phyloP scores from a whole-genome alignment of 441 rosid genomes.

The Dalechampia spathulata region DNA sequence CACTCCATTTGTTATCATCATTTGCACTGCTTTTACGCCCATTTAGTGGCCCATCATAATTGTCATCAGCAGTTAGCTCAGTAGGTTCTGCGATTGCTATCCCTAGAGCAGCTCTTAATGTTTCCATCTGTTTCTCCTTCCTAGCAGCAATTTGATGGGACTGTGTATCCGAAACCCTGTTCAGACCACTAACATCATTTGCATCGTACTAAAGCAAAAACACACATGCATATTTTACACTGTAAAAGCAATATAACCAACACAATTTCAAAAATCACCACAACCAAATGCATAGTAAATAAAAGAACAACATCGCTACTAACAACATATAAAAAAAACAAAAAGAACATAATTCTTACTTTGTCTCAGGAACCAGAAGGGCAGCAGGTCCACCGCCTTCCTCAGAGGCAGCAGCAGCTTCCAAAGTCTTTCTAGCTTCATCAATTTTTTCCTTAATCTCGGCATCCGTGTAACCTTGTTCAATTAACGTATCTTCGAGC shows the following conservation, averaged over 20 bases:
- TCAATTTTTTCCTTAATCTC: slow-evolving; percentile 75
- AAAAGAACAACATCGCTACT: neutral
- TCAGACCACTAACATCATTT: neutral
- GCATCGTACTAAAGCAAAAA: neutral
- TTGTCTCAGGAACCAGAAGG: slow-evolving; percentile 16
- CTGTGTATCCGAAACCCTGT: slow-evolving; percentile 71
- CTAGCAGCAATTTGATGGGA: slow-evolving; percentile 95
- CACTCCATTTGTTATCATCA: slow-evolving; percentile 28
- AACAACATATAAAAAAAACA: neutral
- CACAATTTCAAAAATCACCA: no score
- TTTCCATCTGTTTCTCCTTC: slow-evolving; percentile 93
- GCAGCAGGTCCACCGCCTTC: slow-evolving; percentile 29
- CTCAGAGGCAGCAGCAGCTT: slow-evolving; percentile 46
- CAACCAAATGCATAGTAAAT: neutral
- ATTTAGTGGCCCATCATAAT: slow-evolving; percentile 24
- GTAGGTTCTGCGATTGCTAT: slow-evolving; percentile 30
- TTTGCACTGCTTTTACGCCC: slow-evolving; percentile 22
- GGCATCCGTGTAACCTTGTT: slow-evolving; percentile 69
- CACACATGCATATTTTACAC: no score
- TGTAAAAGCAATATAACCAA: no score
- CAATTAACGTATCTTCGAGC: slow-evolving; percentile 70
- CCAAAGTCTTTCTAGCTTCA: slow-evolving; percentile 61
- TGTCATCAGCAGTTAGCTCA: slow-evolving; percentile 30
- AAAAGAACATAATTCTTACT: slow-evolving; percentile 18
- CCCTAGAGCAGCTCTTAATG: slow-evolving; percentile 71